phyloP scores from a whole-genome alignment of 2,329 filamentous ascomycete species.

The Pseudocercospora cruenta region DNA sequence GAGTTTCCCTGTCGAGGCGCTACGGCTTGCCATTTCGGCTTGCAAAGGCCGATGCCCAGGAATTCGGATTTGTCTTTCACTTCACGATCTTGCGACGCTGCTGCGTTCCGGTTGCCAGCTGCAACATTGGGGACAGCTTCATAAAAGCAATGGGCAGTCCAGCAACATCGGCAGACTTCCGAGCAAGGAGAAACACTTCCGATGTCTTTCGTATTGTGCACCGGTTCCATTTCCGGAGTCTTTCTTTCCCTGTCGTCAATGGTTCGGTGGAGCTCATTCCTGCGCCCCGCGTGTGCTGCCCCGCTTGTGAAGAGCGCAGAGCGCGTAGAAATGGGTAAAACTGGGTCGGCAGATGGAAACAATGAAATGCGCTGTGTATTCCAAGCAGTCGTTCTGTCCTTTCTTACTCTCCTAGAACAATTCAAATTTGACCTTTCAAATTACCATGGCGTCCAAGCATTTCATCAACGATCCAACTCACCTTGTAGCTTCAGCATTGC shows the following conservation, averaged over 20 bases:
- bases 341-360: neutral
- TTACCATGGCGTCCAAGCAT: conserved; percentile 69
- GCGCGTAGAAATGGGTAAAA: conserved; percentile 2
- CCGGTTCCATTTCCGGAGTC: neutral
- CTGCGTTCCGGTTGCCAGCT: neutral
- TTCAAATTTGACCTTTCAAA: too few relatives aligned
- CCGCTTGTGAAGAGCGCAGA: neutral
- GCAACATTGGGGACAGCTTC: too few relatives aligned
- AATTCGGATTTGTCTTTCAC: neutral
- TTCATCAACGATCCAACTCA: conserved; percentile 84
- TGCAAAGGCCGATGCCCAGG: neutral
- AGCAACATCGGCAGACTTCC: neutral
- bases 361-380: conserved; percentile 2
- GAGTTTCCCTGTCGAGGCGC: neutral
- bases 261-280: conserved; percentile 6
- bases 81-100: neutral
- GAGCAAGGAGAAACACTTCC: neutral
- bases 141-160: neutral
- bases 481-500: conserved; percentile 76
- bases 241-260: neutral
- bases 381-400: neutral
- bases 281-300: conserved; percentile 2
- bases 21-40: neutral
- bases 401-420: neutral
- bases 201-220: neutral